These are phyloP conservation scores for Adansonia grandidieri DNA, from an alignment of 441 rosid genomes.

Conservation along the genomic window DNA sequence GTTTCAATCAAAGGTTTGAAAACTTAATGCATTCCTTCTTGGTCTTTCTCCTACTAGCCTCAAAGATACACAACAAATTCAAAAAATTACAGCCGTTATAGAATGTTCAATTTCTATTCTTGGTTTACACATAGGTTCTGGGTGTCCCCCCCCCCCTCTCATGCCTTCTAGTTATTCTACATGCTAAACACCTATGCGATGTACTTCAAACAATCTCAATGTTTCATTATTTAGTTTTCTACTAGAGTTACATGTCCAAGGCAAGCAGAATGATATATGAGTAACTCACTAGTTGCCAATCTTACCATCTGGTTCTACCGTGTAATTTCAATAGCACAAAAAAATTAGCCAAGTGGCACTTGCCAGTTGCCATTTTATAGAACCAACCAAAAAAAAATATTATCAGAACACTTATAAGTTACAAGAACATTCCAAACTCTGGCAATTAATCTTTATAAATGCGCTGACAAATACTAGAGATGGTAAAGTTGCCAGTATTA, in stretches of 20 bases:
- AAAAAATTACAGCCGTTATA: background rate
- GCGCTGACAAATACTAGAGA: background rate
- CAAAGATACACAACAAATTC: no score
- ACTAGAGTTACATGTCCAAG: background rate
- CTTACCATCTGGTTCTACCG: background rate
- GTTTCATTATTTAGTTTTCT: background rate
- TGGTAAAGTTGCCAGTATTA: background rate
- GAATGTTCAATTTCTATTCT: background rate
- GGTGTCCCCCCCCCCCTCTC: background rate
- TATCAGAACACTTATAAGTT: background rate
- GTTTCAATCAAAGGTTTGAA: no score
- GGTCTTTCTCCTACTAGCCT: background rate
- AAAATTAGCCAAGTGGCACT: background rate
- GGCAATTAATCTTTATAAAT: background rate
- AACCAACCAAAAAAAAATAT: background rate
- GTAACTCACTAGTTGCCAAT: constrained; percentile 3
- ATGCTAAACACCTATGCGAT: background rate
- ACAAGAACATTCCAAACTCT: background rate
- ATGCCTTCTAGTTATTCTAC: background rate
- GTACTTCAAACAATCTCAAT: background rate
- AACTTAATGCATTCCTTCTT: background rate
- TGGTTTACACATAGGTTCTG: background rate
- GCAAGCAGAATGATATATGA: background rate
- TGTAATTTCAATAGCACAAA: background rate
- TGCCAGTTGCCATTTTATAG: background rate